phyloP scores from a whole-genome alignment of 768 basidiomycete genomes.

The Tricholoma saponaceum region DNA sequence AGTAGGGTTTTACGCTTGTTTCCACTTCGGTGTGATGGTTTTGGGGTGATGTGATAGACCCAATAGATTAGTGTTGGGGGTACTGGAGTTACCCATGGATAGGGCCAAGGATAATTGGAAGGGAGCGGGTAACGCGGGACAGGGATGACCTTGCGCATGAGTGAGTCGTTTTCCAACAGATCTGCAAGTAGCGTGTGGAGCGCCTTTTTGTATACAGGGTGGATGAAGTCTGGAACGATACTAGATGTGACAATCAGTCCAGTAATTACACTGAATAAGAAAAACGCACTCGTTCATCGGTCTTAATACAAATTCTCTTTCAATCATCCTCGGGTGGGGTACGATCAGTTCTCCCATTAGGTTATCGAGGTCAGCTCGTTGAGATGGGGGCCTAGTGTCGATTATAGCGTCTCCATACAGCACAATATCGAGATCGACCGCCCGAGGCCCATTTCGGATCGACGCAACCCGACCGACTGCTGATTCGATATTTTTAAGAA shows the following conservation, averaged over 20 bases:
- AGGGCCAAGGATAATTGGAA: slow-evolving; percentile 12
- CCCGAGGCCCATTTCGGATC: slow-evolving; percentile 81
- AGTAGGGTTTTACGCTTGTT: slow-evolving; percentile 49
- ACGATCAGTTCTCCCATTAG: slow-evolving; percentile 68
- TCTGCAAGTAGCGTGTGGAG: slow-evolving; percentile 43
- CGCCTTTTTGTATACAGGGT: slow-evolving; percentile 53
- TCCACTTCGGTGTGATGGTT: slow-evolving; percentile 8
- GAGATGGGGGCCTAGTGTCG: slow-evolving; percentile 46
- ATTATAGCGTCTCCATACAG: slow-evolving; percentile 62
- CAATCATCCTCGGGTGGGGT: slow-evolving; percentile 77
- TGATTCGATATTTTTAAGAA: slow-evolving; percentile 72
- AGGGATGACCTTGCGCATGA: slow-evolving; percentile 72
- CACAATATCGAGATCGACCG: slow-evolving; percentile 86
- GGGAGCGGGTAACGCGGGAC: slow-evolving; percentile 56
- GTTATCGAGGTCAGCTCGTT: slow-evolving; percentile 42
- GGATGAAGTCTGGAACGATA: slow-evolving; percentile 71
- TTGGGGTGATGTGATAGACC: slow-evolving; percentile 32
- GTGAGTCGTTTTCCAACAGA: slow-evolving; percentile 32
- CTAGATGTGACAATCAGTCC: slow-evolving; percentile 32
- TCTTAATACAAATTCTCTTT: slow-evolving; percentile 89
- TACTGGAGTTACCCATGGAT: slow-evolving; percentile 26
- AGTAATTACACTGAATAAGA: neutral
- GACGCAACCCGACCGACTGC: slow-evolving; percentile 76
- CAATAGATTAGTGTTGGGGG: slow-evolving; percentile 50
- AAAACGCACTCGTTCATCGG: slow-evolving; percentile 79